These are phyloP conservation scores for Emergomyces pasteurianus DNA, from an alignment of 2,329 filamentous ascomycete species.

Conservation along the genomic window DNA sequence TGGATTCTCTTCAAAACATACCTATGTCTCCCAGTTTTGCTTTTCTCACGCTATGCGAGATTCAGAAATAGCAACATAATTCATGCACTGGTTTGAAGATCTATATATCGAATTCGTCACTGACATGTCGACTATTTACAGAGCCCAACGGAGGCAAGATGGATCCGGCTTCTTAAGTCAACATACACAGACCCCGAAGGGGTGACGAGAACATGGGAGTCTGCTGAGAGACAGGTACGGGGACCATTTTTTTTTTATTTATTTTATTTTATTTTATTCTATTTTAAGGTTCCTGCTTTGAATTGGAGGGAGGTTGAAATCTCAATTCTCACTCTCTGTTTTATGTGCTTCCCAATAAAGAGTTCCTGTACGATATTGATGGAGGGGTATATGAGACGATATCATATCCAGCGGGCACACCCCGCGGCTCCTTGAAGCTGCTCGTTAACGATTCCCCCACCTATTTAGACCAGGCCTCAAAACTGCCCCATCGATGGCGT, in stretches of 20 bases:
- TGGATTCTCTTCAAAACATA: neutral
- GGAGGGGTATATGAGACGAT: too few species aligned
- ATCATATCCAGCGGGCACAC: neutral
- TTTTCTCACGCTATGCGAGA: neutral
- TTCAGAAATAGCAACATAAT: neutral
- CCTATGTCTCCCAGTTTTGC: neutral
- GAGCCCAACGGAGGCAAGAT: conserved; percentile 30
- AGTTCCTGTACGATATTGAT: neutral
- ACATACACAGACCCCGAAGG: conserved; percentile 34
- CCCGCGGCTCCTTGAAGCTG: neutral
- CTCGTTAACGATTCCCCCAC: neutral
- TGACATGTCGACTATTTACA: conserved; percentile 7
- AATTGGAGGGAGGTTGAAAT: neutral
- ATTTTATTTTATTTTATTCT: conserved; percentile 3
- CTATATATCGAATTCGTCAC: neutral
- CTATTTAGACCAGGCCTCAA: conserved; percentile 32
- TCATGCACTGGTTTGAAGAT: neutral
- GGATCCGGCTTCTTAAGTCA: conserved; percentile 31
- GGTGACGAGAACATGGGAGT: conserved; percentile 33
- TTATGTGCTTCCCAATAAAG: neutral
- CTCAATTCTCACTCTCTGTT: neutral
- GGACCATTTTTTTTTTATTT: neutral
- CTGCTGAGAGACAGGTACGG: conserved; percentile 32
- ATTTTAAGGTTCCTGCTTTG: neutral
- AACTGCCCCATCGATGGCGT: conserved; percentile 45